A percentile compares a stretch with the other conserved stretches of the same genome.
Conservation (phyloP, 257 asterid species). For the Scutellaria minor region DNA sequence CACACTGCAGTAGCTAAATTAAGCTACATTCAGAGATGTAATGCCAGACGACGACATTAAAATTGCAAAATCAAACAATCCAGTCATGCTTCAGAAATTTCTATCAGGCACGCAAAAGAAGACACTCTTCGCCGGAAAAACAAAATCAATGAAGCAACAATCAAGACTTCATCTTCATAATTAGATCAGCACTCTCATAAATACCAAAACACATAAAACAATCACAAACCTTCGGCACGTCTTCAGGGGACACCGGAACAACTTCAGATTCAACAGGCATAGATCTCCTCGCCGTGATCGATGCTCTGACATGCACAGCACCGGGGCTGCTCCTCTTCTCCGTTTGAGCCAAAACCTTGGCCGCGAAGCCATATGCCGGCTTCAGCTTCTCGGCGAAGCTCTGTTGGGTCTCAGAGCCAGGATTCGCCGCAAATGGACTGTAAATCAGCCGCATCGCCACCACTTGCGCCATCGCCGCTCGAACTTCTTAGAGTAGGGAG, state of each 20-base stretch:
- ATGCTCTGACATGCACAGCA: constrained; percentile 48
- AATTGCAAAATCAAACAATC: background rate
- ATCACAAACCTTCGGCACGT: constrained; percentile 51
- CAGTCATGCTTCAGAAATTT: background rate
- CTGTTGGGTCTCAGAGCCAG: constrained; percentile 54
- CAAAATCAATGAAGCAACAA: constrained; percentile 7
- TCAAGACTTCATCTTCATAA: constrained; percentile 15
- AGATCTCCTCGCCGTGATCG: constrained; percentile 58
- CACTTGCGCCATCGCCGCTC: constrained; percentile 68
- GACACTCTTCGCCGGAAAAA: background rate
- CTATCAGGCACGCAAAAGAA: background rate
- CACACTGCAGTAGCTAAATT: constrained; percentile 3
- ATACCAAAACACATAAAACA: background rate
- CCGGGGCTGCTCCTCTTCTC: constrained; percentile 46
- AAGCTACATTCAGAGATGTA: background rate
- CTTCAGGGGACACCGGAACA: constrained; percentile 68
- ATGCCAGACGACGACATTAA: background rate
- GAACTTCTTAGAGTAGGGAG: constrained; percentile 7
- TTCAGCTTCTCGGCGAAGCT: constrained; percentile 61
- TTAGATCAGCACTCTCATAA: background rate
- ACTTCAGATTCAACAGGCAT: constrained; percentile 46
- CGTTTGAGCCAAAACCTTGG: constrained; percentile 50
- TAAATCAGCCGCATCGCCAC: constrained; percentile 79
- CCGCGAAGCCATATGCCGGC: constrained; percentile 55
- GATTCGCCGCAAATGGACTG: constrained; percentile 53